Base-by-base conservation (phyloP, 345 rosid species). In the Erodium maritimum region DNA sequence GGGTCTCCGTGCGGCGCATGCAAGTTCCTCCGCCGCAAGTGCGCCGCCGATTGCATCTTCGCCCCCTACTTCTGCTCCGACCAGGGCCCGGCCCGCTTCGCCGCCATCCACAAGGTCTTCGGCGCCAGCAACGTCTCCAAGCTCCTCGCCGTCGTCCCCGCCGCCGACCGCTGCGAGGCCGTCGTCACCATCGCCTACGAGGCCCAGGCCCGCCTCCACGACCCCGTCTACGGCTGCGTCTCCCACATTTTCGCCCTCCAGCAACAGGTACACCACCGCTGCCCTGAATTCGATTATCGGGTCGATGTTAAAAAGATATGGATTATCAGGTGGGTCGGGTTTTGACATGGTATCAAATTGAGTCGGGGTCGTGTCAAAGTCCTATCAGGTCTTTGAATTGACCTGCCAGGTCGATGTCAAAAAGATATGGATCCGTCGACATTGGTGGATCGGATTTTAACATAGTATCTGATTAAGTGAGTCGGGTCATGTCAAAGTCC, bases 1-100 rank as follows among this genome's bases (percentile, higher is more conserved):
- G 76, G 80, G 19, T 82, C 89, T 50, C 93, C 93, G 0, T 86
- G 93, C 52, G 93, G 93, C 19, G 89, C 93, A 24, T 86, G 93
- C 85, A 86, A 86, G 74, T 86, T 86, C 55, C 80, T 86, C 52
- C 60, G 89, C 25, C 61, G 89, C 62, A 86, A 86, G 77, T 86
- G 93, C 18, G 80, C 87, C 0, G 56, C 79, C 18, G 87, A 80
- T 62, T 86, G 93, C 62, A 59, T 86, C 1, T 86, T 86, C 50
- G 93, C 93, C 0, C 93, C 93, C 1, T 83, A 86, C 60, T 86
- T 86, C 56, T 68, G 79, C 73, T 75, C 93, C 17, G 89, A 85
- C 21, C 87, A 81, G 67, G 93, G 93, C 0, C 77, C 85, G 4
- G 81, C 83, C 0, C 57, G 81, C 33, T 86, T 86, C 65, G 89